Evolutionary conservation across 192 early-diverging fungal species (phyloP).

Genomic region (Kickxella alabastrina): DNA sequence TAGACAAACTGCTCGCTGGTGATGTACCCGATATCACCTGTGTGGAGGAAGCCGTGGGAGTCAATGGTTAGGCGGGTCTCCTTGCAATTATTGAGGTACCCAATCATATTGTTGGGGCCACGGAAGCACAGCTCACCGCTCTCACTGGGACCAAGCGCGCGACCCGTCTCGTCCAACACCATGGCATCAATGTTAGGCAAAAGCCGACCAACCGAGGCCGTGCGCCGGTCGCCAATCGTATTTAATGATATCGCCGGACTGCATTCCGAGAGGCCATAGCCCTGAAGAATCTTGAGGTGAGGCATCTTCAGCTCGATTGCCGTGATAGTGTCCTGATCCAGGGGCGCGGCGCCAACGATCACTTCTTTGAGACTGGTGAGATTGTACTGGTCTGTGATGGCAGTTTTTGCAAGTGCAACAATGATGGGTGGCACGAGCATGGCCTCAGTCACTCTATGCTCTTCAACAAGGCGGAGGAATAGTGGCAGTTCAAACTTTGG

Average conservation of each 20-base stretch:
- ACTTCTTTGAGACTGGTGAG: slow-evolving; percentile 59
- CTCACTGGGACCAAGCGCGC: slow-evolving; percentile 24
- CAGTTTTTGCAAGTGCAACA: slow-evolving; percentile 65
- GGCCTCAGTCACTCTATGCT: slow-evolving; percentile 57
- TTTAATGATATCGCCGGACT: slow-evolving; percentile 32
- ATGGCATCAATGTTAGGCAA: slow-evolving; percentile 68
- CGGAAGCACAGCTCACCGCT: slow-evolving; percentile 80
- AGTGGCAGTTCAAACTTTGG: slow-evolving; percentile 61
- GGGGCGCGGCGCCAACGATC: slow-evolving; percentile 74
- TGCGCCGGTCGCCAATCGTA: not conserved
- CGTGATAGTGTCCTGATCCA: slow-evolving; percentile 47
- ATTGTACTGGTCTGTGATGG: slow-evolving; percentile 56
- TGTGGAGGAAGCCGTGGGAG: slow-evolving; percentile 74
- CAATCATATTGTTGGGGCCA: slow-evolving; percentile 82
- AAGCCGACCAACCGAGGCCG: slow-evolving; percentile 64
- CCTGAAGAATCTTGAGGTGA: slow-evolving; percentile 43
- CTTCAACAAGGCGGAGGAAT: slow-evolving; percentile 60
- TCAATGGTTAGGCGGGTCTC: slow-evolving; percentile 68
- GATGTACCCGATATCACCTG: slow-evolving; percentile 72
- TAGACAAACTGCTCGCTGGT: slow-evolving; percentile 57
- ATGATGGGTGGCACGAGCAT: slow-evolving; percentile 62
- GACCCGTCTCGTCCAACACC: slow-evolving; percentile 60
- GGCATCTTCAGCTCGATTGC: slow-evolving; percentile 38
- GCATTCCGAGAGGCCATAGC: slow-evolving; percentile 63
- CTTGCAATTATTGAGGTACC: slow-evolving; percentile 73